phyloP scores from a whole-genome alignment of 768 basidiomycete species.

The Trametes punicea region DNA sequence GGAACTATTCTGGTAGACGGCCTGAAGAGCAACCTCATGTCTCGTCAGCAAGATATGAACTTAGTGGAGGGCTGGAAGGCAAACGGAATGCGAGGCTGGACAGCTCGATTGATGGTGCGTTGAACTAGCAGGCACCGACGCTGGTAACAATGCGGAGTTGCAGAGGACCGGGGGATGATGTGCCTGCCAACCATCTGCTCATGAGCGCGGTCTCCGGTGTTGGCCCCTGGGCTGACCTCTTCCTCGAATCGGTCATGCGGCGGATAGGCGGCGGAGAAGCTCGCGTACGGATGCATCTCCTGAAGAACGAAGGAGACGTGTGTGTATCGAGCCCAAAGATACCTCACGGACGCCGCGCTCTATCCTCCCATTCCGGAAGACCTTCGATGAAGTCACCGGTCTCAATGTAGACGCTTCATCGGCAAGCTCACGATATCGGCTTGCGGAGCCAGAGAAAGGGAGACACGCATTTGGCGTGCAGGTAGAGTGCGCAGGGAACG shows the following conservation, averaged over 20 bases:
- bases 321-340: not conserved
- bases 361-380: too few species aligned
- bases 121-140: slow-evolving; percentile 1
- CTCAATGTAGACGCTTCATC: too few species aligned
- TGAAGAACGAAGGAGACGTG: not conserved
- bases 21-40: too few species aligned
- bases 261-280: not conserved
- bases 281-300: not conserved
- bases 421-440: too few species aligned
- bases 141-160: slow-evolving; percentile 1
- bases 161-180: not conserved
- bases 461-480: too few species aligned
- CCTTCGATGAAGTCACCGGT: too few species aligned
- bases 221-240: not conserved
- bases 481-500: too few species aligned
- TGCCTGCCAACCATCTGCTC: not conserved
- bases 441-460: too few species aligned
- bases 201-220: not conserved
- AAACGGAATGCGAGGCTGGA: not conserved
- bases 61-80: not conserved
- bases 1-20: too few species aligned
- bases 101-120: not conserved
- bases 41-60: not conserved
- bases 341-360: not conserved
- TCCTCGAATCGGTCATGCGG: not conserved